Conservation (phyloP, 2,329 filamentous ascomycete genomes). For the Fusarium bactridioides region DNA sequence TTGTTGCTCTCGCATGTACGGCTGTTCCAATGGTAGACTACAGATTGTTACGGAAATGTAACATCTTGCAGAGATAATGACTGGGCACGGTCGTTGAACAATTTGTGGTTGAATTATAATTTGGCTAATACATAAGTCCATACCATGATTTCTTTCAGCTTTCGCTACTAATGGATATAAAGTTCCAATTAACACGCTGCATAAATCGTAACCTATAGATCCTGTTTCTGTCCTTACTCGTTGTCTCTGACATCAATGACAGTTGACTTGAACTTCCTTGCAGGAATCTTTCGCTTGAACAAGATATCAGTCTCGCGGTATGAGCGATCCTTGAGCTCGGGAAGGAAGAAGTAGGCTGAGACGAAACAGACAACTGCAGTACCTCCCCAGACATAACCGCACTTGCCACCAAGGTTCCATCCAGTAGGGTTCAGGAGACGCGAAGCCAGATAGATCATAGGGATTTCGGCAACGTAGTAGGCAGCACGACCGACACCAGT, state of each 20-base stretch:
- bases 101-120: too few species aligned
- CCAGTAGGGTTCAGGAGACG: slow-evolving; percentile 66
- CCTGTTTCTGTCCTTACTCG: slow-evolving; percentile 55
- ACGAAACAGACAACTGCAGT: slow-evolving; percentile 64
- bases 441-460: slow-evolving; percentile 68
- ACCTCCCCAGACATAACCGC: slow-evolving; percentile 66
- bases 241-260: slow-evolving; percentile 66
- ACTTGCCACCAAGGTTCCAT: slow-evolving; percentile 59
- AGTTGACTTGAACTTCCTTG: slow-evolving; percentile 64
- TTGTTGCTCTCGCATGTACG: neutral
- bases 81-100: too few species aligned
- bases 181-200: neutral
- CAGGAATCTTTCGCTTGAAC: slow-evolving; percentile 61
- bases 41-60: neutral
- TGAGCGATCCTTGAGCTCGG: slow-evolving; percentile 64
- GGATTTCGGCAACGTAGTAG: slow-evolving; percentile 72
- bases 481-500: slow-evolving; percentile 69
- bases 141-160: too few species aligned
- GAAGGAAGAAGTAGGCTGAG: slow-evolving; percentile 57
- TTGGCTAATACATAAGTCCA: neutral
- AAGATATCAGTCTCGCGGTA: slow-evolving; percentile 69
- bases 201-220: neutral
- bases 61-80: too few species aligned
- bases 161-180: neutral
- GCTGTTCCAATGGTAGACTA: neutral